A percentile compares a stretch with the other conserved stretches of the same genome.
These are phyloP conservation scores for Talaromyces trachyspermus DNA, from an alignment of 495 filamentous ascomycete genomes.

Conservation along the genomic window DNA sequence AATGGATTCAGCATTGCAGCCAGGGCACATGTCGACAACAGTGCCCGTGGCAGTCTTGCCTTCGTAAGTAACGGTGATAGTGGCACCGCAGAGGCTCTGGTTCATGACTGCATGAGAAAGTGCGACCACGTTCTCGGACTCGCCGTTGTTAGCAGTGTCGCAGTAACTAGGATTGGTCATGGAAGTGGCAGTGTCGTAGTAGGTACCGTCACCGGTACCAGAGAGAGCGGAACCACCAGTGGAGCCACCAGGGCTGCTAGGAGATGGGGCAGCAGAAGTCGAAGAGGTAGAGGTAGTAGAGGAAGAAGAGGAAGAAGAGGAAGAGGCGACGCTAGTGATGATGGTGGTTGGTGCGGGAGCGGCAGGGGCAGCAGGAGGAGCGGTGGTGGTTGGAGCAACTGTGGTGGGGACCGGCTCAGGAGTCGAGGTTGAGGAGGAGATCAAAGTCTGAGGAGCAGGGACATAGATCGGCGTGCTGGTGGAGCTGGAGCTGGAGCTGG, in stretches of 20 bases:
- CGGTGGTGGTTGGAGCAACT: not conserved
- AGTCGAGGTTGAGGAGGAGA: not conserved
- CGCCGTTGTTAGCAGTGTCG: slow-evolving; percentile 35
- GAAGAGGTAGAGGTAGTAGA: slow-evolving; percentile 11
- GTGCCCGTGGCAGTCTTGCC: slow-evolving; percentile 49
- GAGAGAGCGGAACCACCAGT: slow-evolving; percentile 21
- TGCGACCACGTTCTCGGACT: slow-evolving; percentile 36
- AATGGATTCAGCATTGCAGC: slow-evolving; percentile 44
- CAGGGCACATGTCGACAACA: slow-evolving; percentile 71
- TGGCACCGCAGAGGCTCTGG: slow-evolving; percentile 59
- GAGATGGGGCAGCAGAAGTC: slow-evolving; percentile 8
- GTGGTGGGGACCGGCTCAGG: not conserved
- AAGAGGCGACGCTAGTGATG: slow-evolving; percentile 6
- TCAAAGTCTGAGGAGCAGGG: slow-evolving; percentile 8
- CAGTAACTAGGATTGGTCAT: slow-evolving; percentile 35
- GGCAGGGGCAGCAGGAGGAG: slow-evolving; percentile 4
- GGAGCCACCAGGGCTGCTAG: slow-evolving; percentile 12
- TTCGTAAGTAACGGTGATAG: slow-evolving; percentile 49
- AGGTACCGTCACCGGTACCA: slow-evolving; percentile 36
- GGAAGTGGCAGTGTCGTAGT: slow-evolving; percentile 38
- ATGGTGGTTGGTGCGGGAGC: slow-evolving; percentile 6
- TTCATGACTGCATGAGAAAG: slow-evolving; percentile 46
- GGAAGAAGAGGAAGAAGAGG: slow-evolving; percentile 8
- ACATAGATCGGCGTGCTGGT: slow-evolving; percentile 10
- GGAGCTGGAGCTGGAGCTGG: slow-evolving; percentile 5